These are phyloP conservation scores for Aspergillus ochraceus DNA, from an alignment of 2,329 filamentous ascomycete genomes.

Conservation along the genomic window DNA sequence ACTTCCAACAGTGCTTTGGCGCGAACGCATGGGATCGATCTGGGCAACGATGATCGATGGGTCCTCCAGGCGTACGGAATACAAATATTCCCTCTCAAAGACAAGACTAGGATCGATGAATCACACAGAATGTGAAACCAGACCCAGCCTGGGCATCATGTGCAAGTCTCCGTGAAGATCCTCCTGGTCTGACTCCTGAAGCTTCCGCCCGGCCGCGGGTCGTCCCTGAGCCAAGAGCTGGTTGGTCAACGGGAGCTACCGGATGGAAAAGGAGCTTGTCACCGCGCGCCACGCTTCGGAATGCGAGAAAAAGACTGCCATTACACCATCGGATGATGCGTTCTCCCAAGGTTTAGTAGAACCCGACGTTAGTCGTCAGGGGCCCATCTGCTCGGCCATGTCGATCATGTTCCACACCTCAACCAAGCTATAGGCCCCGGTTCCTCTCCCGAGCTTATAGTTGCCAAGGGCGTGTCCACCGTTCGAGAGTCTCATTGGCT, in stretches of 20 bases:
- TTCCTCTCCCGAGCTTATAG: conserved; percentile 17
- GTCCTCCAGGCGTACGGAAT: neutral
- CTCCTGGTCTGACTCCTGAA: conserved; percentile 2
- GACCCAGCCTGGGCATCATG: neutral
- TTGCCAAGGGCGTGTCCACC: conserved; percentile 8
- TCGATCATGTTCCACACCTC: conserved; percentile 16
- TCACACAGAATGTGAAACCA: neutral
- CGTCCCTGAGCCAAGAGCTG: conserved; percentile 5
- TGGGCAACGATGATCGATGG: neutral
- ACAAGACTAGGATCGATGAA: neutral
- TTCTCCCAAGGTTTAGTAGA: neutral
- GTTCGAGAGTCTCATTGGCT: conserved; percentile 10
- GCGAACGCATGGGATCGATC: neutral
- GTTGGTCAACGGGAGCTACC: conserved; percentile 2
- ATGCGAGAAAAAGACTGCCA: neutral
- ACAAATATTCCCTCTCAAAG: neutral
- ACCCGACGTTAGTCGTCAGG: conserved; percentile 9
- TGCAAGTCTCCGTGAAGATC: neutral
- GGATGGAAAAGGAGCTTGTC: neutral
- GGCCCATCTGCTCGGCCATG: conserved; percentile 7
- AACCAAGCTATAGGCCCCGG: conserved; percentile 18
- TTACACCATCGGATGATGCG: neutral
- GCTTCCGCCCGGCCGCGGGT: neutral
- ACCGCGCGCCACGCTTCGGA: neutral
- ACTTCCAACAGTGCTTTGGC: neutral